A percentile compares a stretch with the other conserved stretches of the same genome.
Evolutionary conservation across 805 yeast genomes (phyloP).

Genomic region (Teunomyces atbi): DNA sequence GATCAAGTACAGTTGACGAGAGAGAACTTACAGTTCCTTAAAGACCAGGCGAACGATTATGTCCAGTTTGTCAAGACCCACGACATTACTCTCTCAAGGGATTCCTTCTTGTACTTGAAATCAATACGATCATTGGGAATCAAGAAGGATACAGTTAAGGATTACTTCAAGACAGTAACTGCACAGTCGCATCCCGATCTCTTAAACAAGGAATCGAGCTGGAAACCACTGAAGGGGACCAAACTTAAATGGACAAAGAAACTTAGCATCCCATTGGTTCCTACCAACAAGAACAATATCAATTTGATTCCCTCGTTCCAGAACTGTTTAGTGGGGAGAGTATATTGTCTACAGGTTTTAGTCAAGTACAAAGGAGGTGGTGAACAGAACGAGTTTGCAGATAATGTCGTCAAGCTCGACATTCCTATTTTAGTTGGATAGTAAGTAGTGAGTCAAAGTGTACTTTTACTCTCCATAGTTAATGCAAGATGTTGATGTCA

Average conservation of each 20-base stretch:
- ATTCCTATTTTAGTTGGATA: constrained; percentile 38
- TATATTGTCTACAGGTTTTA: constrained; percentile 50
- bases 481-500: background rate
- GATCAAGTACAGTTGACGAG: constrained; percentile 33
- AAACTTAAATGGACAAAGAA: constrained; percentile 31
- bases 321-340: constrained; percentile 58
- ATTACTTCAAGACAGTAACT: constrained; percentile 31
- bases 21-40: constrained; percentile 32
- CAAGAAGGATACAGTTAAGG: constrained; percentile 40
- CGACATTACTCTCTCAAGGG: constrained; percentile 29
- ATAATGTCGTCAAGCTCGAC: constrained; percentile 32
- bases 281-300: constrained; percentile 42
- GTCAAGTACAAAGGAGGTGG: constrained; percentile 26
- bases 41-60: constrained; percentile 32
- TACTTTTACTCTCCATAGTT: background rate
- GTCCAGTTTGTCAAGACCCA: constrained; percentile 35
- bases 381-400: constrained; percentile 33
- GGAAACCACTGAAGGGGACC: constrained; percentile 27
- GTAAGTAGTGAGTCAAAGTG: background rate
- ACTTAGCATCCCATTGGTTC: constrained; percentile 41
- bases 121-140: constrained; percentile 37
- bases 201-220: constrained; percentile 21
- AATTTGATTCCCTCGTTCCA: constrained; percentile 64
- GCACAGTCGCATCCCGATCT: constrained; percentile 22
- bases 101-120: constrained; percentile 35